Conservation (phyloP, 169 alveolate genomes). For the Eimeria acervulina region DNA sequence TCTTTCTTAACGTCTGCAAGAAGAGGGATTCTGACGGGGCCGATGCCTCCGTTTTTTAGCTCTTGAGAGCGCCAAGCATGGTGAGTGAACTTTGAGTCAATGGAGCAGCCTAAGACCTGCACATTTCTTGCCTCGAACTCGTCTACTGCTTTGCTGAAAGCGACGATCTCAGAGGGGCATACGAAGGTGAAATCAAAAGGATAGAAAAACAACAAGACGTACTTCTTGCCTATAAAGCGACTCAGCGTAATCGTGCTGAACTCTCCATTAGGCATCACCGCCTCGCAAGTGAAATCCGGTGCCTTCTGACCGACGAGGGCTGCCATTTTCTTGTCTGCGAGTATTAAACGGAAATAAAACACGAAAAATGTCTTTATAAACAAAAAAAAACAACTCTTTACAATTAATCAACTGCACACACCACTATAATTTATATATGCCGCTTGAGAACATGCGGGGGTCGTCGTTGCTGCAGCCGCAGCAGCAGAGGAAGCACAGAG, state of each 20-base stretch:
- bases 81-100: conserved; percentile 98
- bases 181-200: conserved; percentile 99
- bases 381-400: no score
- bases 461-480: no score
- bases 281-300: conserved; percentile 97
- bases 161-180: conserved; percentile 99
- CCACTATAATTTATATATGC: no score
- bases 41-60: conserved; percentile 98
- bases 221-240: conserved; percentile 97
- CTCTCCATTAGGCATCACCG: conserved; percentile 96
- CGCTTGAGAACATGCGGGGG: no score
- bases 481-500: neutral
- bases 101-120: conserved; percentile 96
- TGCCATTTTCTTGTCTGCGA: neutral
- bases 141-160: conserved; percentile 95
- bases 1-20: conserved; percentile 96
- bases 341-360: neutral
- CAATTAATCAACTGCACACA: no score
- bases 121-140: conserved; percentile 93
- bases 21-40: conserved; percentile 94
- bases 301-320: conserved; percentile 89
- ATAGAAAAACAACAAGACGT: conserved; percentile 98
- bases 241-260: conserved; percentile 94
- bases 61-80: conserved; percentile 98
- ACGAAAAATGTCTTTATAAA: neutral